A percentile compares a stretch with the other conserved stretches of the same genome.
Evolutionary conservation across 2,329 filamentous ascomycete species (phyloP).

Genomic region (Penicillium sp.): DNA sequence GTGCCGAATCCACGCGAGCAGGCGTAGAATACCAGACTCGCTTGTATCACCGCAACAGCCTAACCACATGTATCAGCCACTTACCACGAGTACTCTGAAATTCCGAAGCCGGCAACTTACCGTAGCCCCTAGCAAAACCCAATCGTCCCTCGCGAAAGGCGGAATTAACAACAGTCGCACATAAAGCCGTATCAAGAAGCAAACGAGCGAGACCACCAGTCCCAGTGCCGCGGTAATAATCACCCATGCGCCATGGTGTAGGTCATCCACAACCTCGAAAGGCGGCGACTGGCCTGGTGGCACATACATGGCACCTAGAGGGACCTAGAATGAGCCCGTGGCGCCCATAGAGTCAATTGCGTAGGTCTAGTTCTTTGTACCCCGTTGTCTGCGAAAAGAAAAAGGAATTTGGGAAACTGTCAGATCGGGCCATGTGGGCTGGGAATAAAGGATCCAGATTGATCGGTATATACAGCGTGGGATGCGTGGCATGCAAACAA

Average conservation of each 20-base stretch:
- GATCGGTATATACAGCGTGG: background rate
- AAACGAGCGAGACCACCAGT: constrained; percentile 36
- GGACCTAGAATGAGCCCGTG: background rate
- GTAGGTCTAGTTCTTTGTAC: background rate
- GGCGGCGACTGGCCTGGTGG: constrained; percentile 38
- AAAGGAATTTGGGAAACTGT: background rate
- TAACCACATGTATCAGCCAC: constrained; percentile 9
- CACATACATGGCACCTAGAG: constrained; percentile 19
- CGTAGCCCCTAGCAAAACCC: constrained; percentile 34
- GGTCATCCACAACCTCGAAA: constrained; percentile 40
- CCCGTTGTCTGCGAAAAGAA: background rate
- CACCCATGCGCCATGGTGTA: constrained; percentile 42
- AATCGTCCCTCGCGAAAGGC: constrained; percentile 38
- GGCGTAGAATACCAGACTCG: constrained; percentile 31
- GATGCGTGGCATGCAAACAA: background rate
- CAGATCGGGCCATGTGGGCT: background rate
- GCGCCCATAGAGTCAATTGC: background rate
- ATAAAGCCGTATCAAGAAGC: constrained; percentile 39
- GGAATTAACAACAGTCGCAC: constrained; percentile 36
- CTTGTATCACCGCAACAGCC: constrained; percentile 34
- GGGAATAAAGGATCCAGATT: background rate
- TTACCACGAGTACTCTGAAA: background rate
- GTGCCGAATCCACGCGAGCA: constrained; percentile 37
- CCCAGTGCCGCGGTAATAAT: constrained; percentile 43
- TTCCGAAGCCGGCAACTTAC: constrained; percentile 20